Evolutionary conservation across 371 early-diverging fungal genomes (phyloP).

Genomic region (Dipsacomyces acuminosporus): DNA sequence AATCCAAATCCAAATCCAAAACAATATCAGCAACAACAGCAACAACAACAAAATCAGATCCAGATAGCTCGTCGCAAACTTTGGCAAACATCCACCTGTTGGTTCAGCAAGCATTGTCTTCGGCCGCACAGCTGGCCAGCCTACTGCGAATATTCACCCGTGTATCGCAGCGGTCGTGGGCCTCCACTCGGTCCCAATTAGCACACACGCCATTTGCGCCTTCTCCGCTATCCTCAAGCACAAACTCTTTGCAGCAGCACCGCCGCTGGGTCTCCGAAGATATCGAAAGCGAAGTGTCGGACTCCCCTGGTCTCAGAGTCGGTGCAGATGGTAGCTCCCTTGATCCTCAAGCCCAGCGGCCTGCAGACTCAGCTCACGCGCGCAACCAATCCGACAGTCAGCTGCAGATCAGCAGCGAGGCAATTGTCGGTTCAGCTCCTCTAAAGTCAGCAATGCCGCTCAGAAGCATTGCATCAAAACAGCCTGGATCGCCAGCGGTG

Average conservation of each 20-base stretch:
- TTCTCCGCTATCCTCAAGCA: constrained; percentile 29
- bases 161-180: constrained; percentile 29
- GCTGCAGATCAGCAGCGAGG: constrained; percentile 5
- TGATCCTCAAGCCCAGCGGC: not conserved
- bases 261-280: constrained; percentile 45
- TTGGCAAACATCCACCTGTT: not conserved
- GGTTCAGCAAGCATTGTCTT: constrained; percentile 13
- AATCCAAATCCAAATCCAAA: no score
- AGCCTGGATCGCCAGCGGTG: not conserved
- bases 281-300: constrained; percentile 15
- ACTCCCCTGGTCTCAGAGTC: constrained; percentile 8
- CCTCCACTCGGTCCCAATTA: constrained; percentile 19
- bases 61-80: no score
- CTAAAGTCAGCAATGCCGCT: constrained; percentile 29
- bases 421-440: not conserved
- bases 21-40: no score
- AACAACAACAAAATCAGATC: no score
- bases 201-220: constrained; percentile 31
- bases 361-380: constrained; percentile 2
- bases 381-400: constrained; percentile 43
- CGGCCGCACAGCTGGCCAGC: constrained; percentile 22
- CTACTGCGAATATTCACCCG: constrained; percentile 32
- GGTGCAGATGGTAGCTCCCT: not conserved
- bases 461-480: constrained; percentile 4
- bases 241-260: constrained; percentile 25